Evolutionary conservation across 345 rosid genomes (phyloP).

Genomic region (Capsella bursapastoris): DNA sequence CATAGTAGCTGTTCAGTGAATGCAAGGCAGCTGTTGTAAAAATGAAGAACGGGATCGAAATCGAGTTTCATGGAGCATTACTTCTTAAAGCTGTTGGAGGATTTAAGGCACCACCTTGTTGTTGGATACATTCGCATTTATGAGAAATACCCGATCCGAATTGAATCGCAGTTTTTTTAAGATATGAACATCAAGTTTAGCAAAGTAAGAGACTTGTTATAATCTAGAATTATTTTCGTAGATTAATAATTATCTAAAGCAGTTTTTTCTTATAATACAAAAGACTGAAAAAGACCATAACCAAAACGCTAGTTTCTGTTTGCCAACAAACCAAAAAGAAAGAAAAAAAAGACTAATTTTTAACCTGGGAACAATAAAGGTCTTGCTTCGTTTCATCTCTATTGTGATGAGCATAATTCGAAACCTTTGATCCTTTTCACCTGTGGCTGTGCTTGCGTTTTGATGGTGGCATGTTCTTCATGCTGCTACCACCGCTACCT

Average conservation of each 20-base stretch:
- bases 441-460: conserved; percentile 46
- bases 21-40: conserved; percentile 14
- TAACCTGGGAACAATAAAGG: conserved; percentile 21
- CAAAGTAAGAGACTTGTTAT: no score
- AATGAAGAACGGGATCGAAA: background rate
- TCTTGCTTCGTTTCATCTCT: conserved; percentile 18
- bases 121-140: no score
- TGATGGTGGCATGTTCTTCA: conserved; percentile 44
- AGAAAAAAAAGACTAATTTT: background rate
- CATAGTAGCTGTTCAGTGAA: conserved; percentile 18
- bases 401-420: background rate
- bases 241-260: background rate
- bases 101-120: no score
- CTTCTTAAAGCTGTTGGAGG: no score
- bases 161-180: no score
- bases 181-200: no score
- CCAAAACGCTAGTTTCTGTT: conserved; percentile 30
- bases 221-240: background rate
- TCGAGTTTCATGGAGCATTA: background rate
- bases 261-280: conserved; percentile 18
- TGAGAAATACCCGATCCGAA: no score
- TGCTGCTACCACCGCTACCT: conserved; percentile 45
- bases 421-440: background rate
- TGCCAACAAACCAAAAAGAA: conserved; percentile 3
- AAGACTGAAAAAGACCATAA: conserved; percentile 30